Evolutionary conservation across 2,329 filamentous ascomycete species (phyloP), one percentile per base, ranked within the genome.

Genomic region (Leptosphaerulina australis): DNA sequence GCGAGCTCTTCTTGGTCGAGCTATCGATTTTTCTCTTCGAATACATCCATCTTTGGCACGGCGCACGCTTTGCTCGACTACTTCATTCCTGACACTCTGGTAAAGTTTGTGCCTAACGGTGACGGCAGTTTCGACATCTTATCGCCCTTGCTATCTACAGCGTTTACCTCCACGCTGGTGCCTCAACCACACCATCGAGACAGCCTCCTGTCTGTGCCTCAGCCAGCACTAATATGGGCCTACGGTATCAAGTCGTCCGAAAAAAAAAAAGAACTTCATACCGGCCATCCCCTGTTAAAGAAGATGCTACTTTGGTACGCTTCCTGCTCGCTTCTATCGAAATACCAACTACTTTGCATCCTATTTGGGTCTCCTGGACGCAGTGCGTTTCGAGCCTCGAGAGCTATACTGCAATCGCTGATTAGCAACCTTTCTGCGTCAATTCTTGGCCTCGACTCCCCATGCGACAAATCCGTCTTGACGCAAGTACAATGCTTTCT

Each of bases 101-200:
- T 44, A 53, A 47, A 24, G 49, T 53, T 53, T 44, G 38, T 34
- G 5, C 44, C 49, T 47, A 53, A 47, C 31, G 26, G 14, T 11
- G 43, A 47, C 49, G 43, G 43, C 43, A 46, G 49, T 46, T 52
- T 52, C 43, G 43, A 44, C 38, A 43, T 29, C 49, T 52, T 31
- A 5, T 44, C 49, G 49, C 49, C 43, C 49, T 46, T 33, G 22
- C 49, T 29, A 52, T 30, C 21, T 38, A 29, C 43, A 38, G 28
- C 29, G 15, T 37, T 22, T 44, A 29, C 49, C 17, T 43, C 49
- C 17, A 39, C 33, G 43, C 38, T 52, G 46, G 28, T 41, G 35
- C 43, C 28, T 52, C 36, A 47, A n/a, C 30, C 43, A 46, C 22
- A 20, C 25, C 36, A 46, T 14, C 31, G 25, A 21, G 21, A 24